phyloP scores from a whole-genome alignment of 2,329 filamentous ascomycete species.

The Cladosporium sp. region DNA sequence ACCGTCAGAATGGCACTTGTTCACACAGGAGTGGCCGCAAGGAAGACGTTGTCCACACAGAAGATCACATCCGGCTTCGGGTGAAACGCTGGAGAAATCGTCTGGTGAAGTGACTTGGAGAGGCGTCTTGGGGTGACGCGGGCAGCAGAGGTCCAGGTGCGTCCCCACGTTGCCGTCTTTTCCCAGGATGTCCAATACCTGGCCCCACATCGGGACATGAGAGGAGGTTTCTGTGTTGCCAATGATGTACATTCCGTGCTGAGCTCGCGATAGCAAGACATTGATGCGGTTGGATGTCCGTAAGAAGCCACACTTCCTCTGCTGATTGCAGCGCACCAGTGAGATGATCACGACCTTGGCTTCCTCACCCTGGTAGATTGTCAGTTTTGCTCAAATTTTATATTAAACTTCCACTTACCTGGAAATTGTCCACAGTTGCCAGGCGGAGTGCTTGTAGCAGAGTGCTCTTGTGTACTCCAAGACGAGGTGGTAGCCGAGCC shows the following conservation, averaged over 20 bases:
- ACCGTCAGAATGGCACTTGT: constrained; percentile 48
- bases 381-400: neutral
- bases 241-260: constrained; percentile 72
- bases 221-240: constrained; percentile 69
- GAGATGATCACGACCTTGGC: constrained; percentile 71
- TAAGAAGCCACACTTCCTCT: constrained; percentile 65
- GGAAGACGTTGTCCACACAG: constrained; percentile 50
- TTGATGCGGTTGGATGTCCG: constrained; percentile 69
- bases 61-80: constrained; percentile 63
- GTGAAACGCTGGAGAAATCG: constrained; percentile 58
- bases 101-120: constrained; percentile 58
- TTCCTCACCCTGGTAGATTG: constrained; percentile 65
- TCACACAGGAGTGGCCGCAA: constrained; percentile 51
- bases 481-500: neutral
- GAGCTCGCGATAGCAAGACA: constrained; percentile 66
- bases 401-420: neutral
- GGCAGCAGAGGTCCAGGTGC: constrained; percentile 58
- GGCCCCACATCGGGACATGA: constrained; percentile 63
- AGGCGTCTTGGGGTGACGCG: constrained; percentile 58
- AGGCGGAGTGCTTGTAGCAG: constrained; percentile 56
- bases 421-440: constrained; percentile 70
- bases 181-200: constrained; percentile 58
- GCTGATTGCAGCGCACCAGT: constrained; percentile 68
- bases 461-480: constrained; percentile 29
- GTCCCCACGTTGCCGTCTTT: constrained; percentile 52